Evolutionary conservation across 768 basidiomycete species (phyloP).

Genomic region (Agrocybe praecox): DNA sequence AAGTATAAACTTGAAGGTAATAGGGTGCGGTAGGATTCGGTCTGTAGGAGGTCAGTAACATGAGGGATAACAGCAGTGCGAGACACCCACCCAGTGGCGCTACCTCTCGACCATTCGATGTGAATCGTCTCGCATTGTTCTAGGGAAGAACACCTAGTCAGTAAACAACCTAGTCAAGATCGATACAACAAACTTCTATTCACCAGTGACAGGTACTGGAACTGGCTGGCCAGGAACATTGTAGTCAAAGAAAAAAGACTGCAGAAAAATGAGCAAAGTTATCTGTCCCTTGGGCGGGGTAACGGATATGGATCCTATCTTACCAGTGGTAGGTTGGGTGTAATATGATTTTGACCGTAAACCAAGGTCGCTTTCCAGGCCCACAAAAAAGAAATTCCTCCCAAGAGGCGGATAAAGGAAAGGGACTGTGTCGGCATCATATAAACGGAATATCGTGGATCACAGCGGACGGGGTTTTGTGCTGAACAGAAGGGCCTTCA

Average conservation of each 20-base stretch:
- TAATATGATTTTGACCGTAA: constrained; percentile 12
- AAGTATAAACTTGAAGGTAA: constrained; percentile 61
- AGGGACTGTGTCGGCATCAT: neutral
- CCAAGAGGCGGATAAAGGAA: neutral
- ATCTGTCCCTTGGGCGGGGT: neutral
- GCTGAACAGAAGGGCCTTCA: neutral
- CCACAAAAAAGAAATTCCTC: neutral
- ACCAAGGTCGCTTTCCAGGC: neutral
- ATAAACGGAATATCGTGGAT: neutral
- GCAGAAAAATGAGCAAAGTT: neutral
- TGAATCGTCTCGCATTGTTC: constrained; percentile 48
- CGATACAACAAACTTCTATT: neutral
- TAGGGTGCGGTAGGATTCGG: constrained; percentile 60
- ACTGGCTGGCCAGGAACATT: constrained; percentile 33
- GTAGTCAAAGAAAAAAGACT: constrained; percentile 51
- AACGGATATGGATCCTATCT: neutral
- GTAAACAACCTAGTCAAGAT: neutral
- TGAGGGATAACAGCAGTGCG: neutral
- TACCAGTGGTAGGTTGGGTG: constrained; percentile 33
- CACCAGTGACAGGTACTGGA: constrained; percentile 43
- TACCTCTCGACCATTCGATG: constrained; percentile 41
- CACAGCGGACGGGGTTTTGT: neutral
- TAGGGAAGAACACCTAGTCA: constrained; percentile 13
- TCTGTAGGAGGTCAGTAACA: constrained; percentile 29
- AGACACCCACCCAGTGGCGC: constrained; percentile 38